Conservation (phyloP, 2,329 filamentous ascomycete species). For the Colletotrichum lupini region DNA sequence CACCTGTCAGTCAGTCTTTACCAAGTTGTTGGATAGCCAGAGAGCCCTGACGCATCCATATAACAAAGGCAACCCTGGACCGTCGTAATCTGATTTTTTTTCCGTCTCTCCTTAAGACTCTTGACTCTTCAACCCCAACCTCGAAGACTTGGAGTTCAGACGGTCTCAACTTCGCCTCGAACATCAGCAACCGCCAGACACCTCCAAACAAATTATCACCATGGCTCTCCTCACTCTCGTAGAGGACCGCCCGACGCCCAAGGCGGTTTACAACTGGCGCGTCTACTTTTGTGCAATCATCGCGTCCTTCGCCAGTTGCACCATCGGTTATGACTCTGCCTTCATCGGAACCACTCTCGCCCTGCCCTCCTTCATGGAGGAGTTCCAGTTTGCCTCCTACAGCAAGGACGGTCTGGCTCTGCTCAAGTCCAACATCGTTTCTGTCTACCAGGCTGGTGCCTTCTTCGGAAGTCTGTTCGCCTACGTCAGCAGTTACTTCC, state of each 20-base stretch:
- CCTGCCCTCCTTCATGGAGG: slow-evolving; percentile 73
- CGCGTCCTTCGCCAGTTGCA: slow-evolving; percentile 67
- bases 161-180: slow-evolving; percentile 17
- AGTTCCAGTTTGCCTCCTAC: slow-evolving; percentile 73
- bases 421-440: slow-evolving; percentile 81
- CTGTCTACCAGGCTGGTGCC: slow-evolving; percentile 83
- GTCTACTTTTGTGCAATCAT: slow-evolving; percentile 65
- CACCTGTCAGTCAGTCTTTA: slow-evolving; percentile 11
- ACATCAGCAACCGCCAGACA: slow-evolving; percentile 14
- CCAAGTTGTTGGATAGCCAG: slow-evolving; percentile 1
- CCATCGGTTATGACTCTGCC: slow-evolving; percentile 74
- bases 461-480: slow-evolving; percentile 83
- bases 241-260: slow-evolving; percentile 68
- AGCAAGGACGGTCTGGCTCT: slow-evolving; percentile 60
- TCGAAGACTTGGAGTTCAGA: slow-evolving; percentile 13
- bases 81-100: neutral
- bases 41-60: slow-evolving; percentile 14
- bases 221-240: slow-evolving; percentile 62
- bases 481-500: slow-evolving; percentile 73
- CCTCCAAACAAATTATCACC: slow-evolving; percentile 16
- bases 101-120: slow-evolving; percentile 8
- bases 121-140: slow-evolving; percentile 1
- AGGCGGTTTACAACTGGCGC: slow-evolving; percentile 70
- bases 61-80: slow-evolving; percentile 32
- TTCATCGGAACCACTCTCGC: slow-evolving; percentile 84